phyloP scores from a whole-genome alignment of 2,329 filamentous ascomycete species.

The Fusarium odoratissimum region DNA sequence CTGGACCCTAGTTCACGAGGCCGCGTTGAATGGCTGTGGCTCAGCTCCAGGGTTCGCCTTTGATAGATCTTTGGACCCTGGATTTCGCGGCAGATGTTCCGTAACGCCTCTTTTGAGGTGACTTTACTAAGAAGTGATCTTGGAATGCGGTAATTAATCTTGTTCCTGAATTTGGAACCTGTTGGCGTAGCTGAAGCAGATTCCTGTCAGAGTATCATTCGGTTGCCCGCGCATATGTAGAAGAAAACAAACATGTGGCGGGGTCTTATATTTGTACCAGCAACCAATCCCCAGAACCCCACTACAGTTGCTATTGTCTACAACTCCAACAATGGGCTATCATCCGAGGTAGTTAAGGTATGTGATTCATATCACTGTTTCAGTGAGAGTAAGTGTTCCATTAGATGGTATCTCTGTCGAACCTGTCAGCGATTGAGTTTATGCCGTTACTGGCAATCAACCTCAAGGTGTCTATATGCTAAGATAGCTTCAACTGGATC shows the following conservation, averaged over 20 bases:
- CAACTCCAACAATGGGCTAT: conserved; percentile 1
- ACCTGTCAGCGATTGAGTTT: background rate
- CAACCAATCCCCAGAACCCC: conserved; percentile 36
- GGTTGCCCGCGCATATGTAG: background rate
- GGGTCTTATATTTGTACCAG: conserved; percentile 33
- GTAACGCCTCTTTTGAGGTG: background rate
- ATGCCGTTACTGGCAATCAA: background rate
- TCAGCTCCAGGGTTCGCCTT: conserved; percentile 36
- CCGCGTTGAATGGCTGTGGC: conserved; percentile 44
- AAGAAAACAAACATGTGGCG: conserved; percentile 44
- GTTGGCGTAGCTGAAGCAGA: background rate
- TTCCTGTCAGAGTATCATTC: background rate
- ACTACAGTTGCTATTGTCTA: conserved; percentile 18
- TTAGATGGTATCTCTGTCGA: background rate
- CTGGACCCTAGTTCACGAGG: conserved; percentile 27
- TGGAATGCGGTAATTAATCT: background rate
- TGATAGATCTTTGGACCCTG: conserved; percentile 13
- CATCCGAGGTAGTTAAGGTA: background rate
- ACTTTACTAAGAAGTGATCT: background rate
- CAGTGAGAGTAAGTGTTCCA: background rate
- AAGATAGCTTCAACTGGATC: background rate
- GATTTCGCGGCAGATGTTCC: background rate
- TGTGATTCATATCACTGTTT: background rate
- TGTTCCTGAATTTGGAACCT: background rate
- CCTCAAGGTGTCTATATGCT: background rate